Evolutionary conservation across 2,329 filamentous ascomycete species (phyloP), one percentile per base, ranked within the genome.

Genomic region (Zymoseptoria brevis): DNA sequence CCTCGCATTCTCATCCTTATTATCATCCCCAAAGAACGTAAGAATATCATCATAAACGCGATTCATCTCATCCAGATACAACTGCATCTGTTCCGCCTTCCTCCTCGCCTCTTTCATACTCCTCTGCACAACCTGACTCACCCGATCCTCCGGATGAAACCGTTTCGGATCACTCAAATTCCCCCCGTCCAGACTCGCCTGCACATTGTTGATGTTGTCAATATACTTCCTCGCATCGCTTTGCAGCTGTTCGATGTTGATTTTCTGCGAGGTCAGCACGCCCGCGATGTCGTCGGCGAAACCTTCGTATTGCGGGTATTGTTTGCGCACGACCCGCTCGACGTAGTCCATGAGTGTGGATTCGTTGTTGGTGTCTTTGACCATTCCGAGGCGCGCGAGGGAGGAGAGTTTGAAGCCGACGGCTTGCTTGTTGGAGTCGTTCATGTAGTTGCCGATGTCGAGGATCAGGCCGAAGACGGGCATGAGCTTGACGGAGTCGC

Each of bases 391-490:
- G 57, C 94, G 86, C 26, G 90, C 89, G 54, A 99, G 85, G 5
- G 94, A 96, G 71, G 91, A 94, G 13, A 99, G 84, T 79, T 99
- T 99, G 86, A 99, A 99, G 63, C 94, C 94, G 59, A 88, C 89
- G 3, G 94, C 94, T 76, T 97, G 94, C 78, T 99, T 99, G 77
- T 96, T 97, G 57, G 92, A 88, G 72, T 97, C 94, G 79, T 99
- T 99, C 94, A 99, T 99, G 81, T 96, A 99, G 75, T 99, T 99
- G 75, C 94, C 94, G 71, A 99, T 96, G 74, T 96, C 93, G 68
- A 99, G 80, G 75, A 99, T 99, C 62, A 97, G 82, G 60, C 93
- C 92, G 58, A 99, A 84, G 53, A 99, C 91, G 66, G 96, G 96
- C 87, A 97, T 96, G 68, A 99, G 78, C 24, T 90, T 88, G 24